Base-by-base conservation (phyloP, 2,329 filamentous ascomycete species). In the Ustulina deusta region DNA sequence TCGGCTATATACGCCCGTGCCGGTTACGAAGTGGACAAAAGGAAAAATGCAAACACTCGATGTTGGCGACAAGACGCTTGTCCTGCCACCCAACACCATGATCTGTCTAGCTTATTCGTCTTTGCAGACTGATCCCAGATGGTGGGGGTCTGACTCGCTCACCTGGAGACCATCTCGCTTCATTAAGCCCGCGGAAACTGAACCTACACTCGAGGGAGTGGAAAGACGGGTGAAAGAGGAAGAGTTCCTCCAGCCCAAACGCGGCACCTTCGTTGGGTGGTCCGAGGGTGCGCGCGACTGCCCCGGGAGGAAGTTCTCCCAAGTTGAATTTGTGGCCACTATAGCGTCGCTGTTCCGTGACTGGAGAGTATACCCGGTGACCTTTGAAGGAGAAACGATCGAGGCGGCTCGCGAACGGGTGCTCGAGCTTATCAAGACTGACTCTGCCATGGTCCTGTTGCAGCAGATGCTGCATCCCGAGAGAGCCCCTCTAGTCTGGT, bases 1-100 rank as follows among this genome's bases (percentile, higher is more conserved):
- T 6, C 81, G 81, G 6, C 74, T 84, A 0, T 83, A 81, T 58
- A 74, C 76, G 0, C 78, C 79, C 0, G 75, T 82, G 0, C 71
- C 74, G 1, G 20, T 70, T 0, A 54, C 69, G 25, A 77, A 78
- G 40, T 78, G 73, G 73, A 76, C 74, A 3, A 65, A 40, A 1
- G 68, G 66, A 0, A 65, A 62, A 1, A 72, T 64, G 34, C 71
- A 65, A 0, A 1, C 34, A 0, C 65, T 78, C 0, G 9, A 17
- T 0, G 66, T 77, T 3, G 69, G 67, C 1, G 68, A 62, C 1
- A 72, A 70, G 49, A 72, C 63, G 0, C 0, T 75, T 2, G 34
- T 60, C 1, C 44, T 76, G 0, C 76, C 77, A 0, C 73, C 75
- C 0, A 67, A 69, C 3, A 75, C 65, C 7, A 73, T 74, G 63